Base-by-base conservation (phyloP, 257 asterid species). In the Gardenia jasminoides region DNA sequence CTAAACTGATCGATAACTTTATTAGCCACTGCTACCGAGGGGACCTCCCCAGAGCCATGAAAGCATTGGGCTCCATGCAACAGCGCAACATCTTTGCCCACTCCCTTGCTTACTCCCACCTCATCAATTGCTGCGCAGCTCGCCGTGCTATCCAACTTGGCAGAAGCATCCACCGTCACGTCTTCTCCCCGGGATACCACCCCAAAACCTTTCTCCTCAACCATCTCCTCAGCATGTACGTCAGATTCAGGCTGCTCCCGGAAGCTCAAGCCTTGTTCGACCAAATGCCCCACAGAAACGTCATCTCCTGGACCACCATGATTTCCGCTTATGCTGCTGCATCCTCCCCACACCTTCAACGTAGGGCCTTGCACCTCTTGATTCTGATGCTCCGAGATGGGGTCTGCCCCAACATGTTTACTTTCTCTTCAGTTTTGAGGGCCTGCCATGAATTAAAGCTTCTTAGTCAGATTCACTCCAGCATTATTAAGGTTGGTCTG, bases 351-450 rank as follows among this genome's bases (percentile, higher is more conserved):
- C 83, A 70, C 83, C 81, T 74, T 69, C 85, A 88, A 73, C 56
- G 39, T 61, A 87, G 84, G 89, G 91, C 99, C 11, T 76, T 91
- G 88, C 79, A 88, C 79, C 85, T 88, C 86, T 88, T 94, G 80
- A 74, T 91, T 74, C 79, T 87, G 78, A 93, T 94, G 98, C 88
- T 91, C 44, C 87, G 98, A 78, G 94, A 91, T 80, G 96, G 97
- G 7, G 90, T 89, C 61, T 69, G 71, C 54, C 99, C 99, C 24
- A 94, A 94, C 76, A 91, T 93, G 98, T 94, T 84, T 77, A 93
- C 99, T 3, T 94, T 81, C 79, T 94, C 99, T 68, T 94, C 98
- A 4, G 94, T 94, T 87, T 84, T 94, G 79, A 89, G 97, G 86
- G 93, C 98, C n/a, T 94, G 97, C 62, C 78, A 84, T 72, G 86